A percentile compares a stretch with the other conserved stretches of the same genome.
Conservation (phyloP, 2,329 filamentous ascomycete genomes). For the Stachybotrys echinatus region DNA sequence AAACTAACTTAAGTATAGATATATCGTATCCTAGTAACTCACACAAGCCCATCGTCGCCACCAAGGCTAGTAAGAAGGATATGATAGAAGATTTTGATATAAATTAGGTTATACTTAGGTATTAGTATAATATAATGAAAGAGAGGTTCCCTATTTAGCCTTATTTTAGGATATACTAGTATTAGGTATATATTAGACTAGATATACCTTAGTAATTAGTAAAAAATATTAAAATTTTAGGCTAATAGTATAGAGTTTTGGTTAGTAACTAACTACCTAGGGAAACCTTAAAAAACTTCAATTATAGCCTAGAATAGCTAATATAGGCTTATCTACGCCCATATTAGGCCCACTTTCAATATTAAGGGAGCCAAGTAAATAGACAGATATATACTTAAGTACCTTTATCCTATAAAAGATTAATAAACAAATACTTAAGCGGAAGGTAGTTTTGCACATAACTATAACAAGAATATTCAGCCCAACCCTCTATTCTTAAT, state of each 20-base stretch:
- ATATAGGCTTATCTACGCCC: background rate
- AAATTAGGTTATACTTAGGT: background rate
- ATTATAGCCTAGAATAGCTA: background rate
- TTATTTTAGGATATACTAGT: background rate
- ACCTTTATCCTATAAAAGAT: background rate
- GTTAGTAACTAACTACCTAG: background rate
- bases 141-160: background rate
- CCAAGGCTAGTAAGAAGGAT: background rate
- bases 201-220: background rate
- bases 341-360: background rate
- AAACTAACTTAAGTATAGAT: background rate
- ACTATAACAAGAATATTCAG: no score
- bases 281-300: background rate
- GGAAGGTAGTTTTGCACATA: background rate
- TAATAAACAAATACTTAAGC: background rate
- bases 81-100: background rate
- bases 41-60: no score
- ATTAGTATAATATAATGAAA: background rate
- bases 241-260: background rate
- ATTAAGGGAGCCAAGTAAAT: background rate
- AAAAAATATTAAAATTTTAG: no score
- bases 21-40: no score
- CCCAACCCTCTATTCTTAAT: no score
- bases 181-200: background rate
- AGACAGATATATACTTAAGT: background rate